Evolutionary conservation across 441 rosid genomes (phyloP).

Genomic region (Gossypium lobatum): DNA sequence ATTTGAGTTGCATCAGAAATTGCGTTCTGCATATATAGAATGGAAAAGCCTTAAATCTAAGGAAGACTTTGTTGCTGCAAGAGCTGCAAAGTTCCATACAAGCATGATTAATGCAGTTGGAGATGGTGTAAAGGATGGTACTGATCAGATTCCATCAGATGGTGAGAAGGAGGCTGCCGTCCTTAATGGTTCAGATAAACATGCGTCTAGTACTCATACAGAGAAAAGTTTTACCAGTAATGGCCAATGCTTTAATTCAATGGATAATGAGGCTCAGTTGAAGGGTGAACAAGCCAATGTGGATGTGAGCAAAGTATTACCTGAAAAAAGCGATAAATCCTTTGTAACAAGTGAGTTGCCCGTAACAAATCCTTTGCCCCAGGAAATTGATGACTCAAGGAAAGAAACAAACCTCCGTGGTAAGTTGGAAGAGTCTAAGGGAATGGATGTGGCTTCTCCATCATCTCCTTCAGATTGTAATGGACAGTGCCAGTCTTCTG

Average conservation of each 20-base stretch:
- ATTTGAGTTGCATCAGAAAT: slow-evolving; percentile 79
- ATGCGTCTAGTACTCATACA: slow-evolving; percentile 19
- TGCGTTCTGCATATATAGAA: slow-evolving; percentile 60
- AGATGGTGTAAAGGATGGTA: slow-evolving; percentile 39
- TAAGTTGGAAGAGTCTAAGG: slow-evolving; percentile 31
- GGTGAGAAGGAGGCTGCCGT: slow-evolving; percentile 28
- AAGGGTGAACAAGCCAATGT: slow-evolving; percentile 26
- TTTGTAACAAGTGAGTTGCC: slow-evolving; percentile 27
- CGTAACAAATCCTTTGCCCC: slow-evolving; percentile 32
- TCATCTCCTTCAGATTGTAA: slow-evolving; percentile 25
- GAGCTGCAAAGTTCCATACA: slow-evolving; percentile 49
- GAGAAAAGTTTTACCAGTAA: slow-evolving; percentile 24
- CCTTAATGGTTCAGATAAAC: slow-evolving; percentile 28
- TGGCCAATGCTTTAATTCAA: slow-evolving; percentile 13
- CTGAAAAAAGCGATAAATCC: slow-evolving; percentile 33
- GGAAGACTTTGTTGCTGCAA: slow-evolving; percentile 64
- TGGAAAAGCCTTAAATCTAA: slow-evolving; percentile 63
- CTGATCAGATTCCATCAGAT: slow-evolving; percentile 31
- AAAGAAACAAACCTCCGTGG: slow-evolving; percentile 28
- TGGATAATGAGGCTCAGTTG: slow-evolving; percentile 18
- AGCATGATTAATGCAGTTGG: slow-evolving; percentile 32
- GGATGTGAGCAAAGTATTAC: slow-evolving; percentile 27
- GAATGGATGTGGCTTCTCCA: slow-evolving; percentile 20
- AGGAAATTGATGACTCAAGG: slow-evolving; percentile 26
- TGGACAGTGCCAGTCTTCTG: slow-evolving; percentile 30